These are phyloP conservation scores for Salix caprea DNA, from an alignment of 345 rosid species.

Conservation along the genomic window DNA sequence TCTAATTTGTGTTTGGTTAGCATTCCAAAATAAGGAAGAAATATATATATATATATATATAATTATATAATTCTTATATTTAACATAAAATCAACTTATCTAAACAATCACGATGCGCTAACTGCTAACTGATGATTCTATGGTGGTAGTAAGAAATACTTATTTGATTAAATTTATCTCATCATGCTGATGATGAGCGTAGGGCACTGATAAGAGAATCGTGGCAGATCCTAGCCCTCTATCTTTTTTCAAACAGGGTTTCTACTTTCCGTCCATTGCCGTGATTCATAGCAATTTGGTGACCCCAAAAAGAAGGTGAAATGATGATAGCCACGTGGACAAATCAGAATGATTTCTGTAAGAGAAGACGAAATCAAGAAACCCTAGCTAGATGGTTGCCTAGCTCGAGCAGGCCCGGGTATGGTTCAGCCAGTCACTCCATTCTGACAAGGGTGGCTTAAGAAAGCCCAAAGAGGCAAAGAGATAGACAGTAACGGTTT, in stretches of 20 bases:
- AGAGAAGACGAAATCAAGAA: not conserved
- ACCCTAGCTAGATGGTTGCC: not conserved
- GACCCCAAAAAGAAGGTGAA: not conserved
- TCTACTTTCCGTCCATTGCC: not conserved
- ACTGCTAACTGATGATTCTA: not conserved
- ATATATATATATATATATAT: too few relatives aligned
- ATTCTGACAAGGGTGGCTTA: not conserved
- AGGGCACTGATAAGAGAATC: not conserved
- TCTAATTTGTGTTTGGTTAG: too few relatives aligned
- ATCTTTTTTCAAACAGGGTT: not conserved
- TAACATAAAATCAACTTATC: too few relatives aligned
- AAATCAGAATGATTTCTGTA: not conserved
- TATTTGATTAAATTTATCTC: too few relatives aligned
- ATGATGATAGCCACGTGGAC: not conserved
- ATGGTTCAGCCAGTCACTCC: not conserved
- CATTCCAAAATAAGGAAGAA: too few relatives aligned
- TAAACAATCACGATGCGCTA: too few relatives aligned
- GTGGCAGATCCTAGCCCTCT: not conserved
- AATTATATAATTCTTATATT: too few relatives aligned
- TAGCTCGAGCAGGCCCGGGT: not conserved
- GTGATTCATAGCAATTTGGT: not conserved
- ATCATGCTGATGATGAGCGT: not conserved
- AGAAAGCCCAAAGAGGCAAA: not conserved
- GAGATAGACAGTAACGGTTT: not conserved
- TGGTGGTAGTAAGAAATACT: too few relatives aligned